Percentiles rank a stretch among this genome's conserved stretches.
These are phyloP conservation scores for Eucalyptus caleyi DNA, from an alignment of 345 rosid genomes.

Conservation along the genomic window DNA sequence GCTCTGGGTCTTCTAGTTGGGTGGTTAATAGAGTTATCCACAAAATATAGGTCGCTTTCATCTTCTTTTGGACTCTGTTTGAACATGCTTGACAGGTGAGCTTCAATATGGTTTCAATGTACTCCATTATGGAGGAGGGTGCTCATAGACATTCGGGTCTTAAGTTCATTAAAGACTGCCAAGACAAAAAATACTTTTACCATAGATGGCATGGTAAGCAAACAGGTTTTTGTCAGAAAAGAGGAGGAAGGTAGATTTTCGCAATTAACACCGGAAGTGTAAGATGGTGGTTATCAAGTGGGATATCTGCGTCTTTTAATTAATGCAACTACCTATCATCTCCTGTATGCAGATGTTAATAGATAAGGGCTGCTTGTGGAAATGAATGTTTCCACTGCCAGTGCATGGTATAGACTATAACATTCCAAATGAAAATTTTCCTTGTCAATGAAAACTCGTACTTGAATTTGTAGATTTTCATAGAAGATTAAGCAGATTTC, in stretches of 20 bases:
- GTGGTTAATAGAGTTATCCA: constrained; percentile 58
- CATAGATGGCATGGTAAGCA: not conserved
- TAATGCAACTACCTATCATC: not conserved
- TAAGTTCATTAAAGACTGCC: not conserved
- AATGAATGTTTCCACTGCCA: not conserved
- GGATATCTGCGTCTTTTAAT: not conserved
- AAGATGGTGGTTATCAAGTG: not conserved
- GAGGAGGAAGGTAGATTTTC: not conserved
- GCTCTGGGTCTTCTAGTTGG: constrained; percentile 66
- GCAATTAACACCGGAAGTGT: not conserved
- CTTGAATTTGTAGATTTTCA: not conserved
- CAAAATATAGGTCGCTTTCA: constrained; percentile 45
- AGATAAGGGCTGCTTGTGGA: not conserved
- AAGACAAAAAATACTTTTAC: not conserved
- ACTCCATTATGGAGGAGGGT: not conserved
- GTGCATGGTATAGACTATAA: not conserved
- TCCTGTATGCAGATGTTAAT: not conserved
- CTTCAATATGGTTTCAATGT: not conserved
- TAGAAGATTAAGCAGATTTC: not conserved
- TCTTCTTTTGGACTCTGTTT: constrained; percentile 28
- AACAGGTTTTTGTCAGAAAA: not conserved
- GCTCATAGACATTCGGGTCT: not conserved
- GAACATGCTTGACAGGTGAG: constrained; percentile 43
- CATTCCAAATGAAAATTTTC: not conserved
- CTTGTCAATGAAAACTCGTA: not conserved